These are phyloP conservation scores for Prinsepia uniflora DNA, from an alignment of 306 rosid genomes.

Conservation along the genomic window DNA sequence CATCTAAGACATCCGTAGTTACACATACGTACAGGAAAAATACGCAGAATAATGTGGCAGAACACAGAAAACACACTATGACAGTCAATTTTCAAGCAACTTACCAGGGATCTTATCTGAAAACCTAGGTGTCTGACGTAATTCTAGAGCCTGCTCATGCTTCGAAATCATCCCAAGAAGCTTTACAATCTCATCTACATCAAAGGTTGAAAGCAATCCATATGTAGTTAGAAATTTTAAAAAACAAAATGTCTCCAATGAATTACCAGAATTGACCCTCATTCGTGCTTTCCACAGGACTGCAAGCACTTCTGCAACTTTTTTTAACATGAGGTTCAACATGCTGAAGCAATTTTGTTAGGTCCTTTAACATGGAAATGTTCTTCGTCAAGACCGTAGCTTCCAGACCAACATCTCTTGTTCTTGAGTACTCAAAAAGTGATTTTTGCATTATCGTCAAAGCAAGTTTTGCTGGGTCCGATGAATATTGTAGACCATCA, in stretches of 20 bases:
- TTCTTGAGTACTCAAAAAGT: conserved; percentile 17
- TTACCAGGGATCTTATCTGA: conserved; percentile 41
- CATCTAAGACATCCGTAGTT: too few species aligned
- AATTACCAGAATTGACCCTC: conserved; percentile 20
- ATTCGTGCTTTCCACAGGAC: conserved; percentile 33
- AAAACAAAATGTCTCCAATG: conserved; percentile 39
- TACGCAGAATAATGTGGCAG: background rate
- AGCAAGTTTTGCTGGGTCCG: conserved; percentile 37
- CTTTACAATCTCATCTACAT: conserved; percentile 38
- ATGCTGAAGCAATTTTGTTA: conserved; percentile 34
- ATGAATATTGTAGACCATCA: background rate
- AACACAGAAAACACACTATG: background rate
- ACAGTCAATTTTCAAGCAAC: background rate
- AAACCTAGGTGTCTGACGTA: conserved; percentile 38
- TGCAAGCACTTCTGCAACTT: conserved; percentile 48
- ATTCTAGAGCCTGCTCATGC: conserved; percentile 38
- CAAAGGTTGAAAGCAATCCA: conserved; percentile 33
- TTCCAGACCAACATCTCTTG: conserved; percentile 16
- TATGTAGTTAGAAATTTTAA: conserved; percentile 39
- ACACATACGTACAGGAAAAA: too few species aligned
- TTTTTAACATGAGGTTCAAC: conserved; percentile 32
- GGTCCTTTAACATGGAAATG: conserved; percentile 29
- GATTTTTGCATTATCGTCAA: conserved; percentile 34
- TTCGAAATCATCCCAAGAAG: conserved; percentile 35
- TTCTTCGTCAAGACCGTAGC: conserved; percentile 14